Base-by-base conservation (phyloP, 139 green algal genomes). In the Diplosphaera chodatii region DNA sequence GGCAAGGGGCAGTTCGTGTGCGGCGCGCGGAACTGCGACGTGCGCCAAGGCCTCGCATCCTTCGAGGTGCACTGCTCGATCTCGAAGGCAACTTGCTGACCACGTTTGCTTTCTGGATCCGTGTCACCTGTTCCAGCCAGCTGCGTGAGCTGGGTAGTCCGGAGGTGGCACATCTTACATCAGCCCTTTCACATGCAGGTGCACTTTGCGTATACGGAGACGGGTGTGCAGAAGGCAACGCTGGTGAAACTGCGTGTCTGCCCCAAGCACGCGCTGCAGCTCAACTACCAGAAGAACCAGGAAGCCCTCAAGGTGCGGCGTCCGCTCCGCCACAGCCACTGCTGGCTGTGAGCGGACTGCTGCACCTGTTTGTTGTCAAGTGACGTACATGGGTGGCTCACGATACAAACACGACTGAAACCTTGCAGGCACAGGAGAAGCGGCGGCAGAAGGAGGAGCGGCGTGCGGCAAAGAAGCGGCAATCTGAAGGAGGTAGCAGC, bases 1-100 rank as follows among this genome's bases (percentile, higher is more conserved):
- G 93, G 93, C 40, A 93, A 91, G 71, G 93, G 93, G 3, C 93
- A 98, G 77, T 97, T 98, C 69, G 67, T 63, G 15, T 97, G 92
- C 72, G 92, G 91, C 1, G 89, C 83, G 2, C 89, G 78, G 66
- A 76, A 79, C 48, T 96, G 91, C 80, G 69, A 83, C 25, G 78
- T 87, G 32, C 66, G 65, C 27, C 71, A 69, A 0, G 84, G 81
- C 15, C 80, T 97, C 33, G 73, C 66, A 62, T 93, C 80, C 71
- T 98, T 90, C 66, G 93, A 98, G 80, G 86, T 96, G 16, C 48
- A 25, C 25, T 23, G 13, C 48, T 3, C 4, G 10, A 59, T 10
- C 48, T 25, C 13, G 13, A 21, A 10, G 48, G 48, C 48, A 59
- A n/a, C 48, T 18, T 59, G 48, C 48, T 48, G 37, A 48, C 10